Evolutionary conservation across 2,329 filamentous ascomycete species (phyloP), one percentile per base, ranked within the genome.

Genomic region (Neoascochyta sp.): DNA sequence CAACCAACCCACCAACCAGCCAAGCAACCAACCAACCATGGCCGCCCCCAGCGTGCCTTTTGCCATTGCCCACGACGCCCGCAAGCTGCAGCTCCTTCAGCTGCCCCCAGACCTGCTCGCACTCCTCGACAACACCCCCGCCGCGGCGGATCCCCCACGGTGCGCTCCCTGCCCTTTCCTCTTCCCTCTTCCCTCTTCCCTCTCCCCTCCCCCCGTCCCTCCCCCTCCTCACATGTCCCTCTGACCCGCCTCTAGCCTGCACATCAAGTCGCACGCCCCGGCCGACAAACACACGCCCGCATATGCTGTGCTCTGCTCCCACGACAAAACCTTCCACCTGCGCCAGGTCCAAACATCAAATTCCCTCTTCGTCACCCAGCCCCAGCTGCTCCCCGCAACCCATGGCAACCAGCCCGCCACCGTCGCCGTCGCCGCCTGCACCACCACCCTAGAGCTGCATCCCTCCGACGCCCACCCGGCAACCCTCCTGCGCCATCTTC

Each of bases 321-420:
- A 67, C 7, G 64, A 65, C 31, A 66, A 71, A 43, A 78, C 76
- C 8, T 82, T 73, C 62, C 69, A 72, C 36, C 60, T 81, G 29
- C 76, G 76, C 45, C 77, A 81, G 56, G 77, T 81, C 29, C 76
- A 78, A 45, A 80, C 78, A 10, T 81, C 78, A 15, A 82, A 82
- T 45, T 76, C 74, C 19, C 66, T 81, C 33, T 75, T 76, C 55
- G 52, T 81, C 20, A 62, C 75, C 14, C 63, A 63, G 27, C 68
- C 70, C 22, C 35, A 38, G 4, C 66, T 66, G 33, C 45, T 54
- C 13, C 54, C 53, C 33, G 49, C 58, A 13, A 52, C 55, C 41
- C 57, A 57, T 50, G 51, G 47, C 52, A 52, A 56, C 55, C 46
- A 54, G 20, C 47, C 57, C 17, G 58, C 54, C 25, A 53, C 67